phyloP scores from a whole-genome alignment of 345 rosid genomes.

The Trapa bicornis region DNA sequence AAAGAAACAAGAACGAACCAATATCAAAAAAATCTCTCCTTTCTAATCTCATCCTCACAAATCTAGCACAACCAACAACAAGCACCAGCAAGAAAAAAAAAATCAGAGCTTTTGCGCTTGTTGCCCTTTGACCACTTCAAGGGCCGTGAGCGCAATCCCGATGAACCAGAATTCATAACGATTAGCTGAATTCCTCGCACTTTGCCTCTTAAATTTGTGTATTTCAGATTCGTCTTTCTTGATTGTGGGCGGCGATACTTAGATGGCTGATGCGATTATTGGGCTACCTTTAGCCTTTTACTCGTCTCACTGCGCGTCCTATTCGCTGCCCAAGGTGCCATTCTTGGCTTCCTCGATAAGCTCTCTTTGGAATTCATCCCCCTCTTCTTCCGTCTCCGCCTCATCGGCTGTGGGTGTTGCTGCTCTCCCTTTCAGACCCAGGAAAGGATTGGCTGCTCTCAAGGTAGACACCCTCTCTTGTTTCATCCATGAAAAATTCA shows the following conservation, averaged over 20 bases:
- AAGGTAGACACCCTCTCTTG: conserved; percentile 27
- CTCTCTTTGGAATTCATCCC: conserved; percentile 14
- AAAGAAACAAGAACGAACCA: too few species aligned
- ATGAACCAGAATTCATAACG: too few species aligned
- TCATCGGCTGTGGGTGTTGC: conserved; percentile 21
- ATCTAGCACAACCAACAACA: too few species aligned
- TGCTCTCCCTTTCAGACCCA: conserved; percentile 15
- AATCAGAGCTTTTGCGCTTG: too few species aligned
- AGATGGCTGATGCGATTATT: conserved; percentile 57
- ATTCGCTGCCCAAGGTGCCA: not conserved
- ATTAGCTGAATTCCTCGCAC: not conserved
- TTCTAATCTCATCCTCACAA: too few species aligned
- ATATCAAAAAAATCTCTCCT: too few species aligned
- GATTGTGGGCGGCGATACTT: not conserved
- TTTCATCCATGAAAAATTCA: not conserved
- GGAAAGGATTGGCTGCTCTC: conserved; percentile 23
- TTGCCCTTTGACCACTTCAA: too few species aligned
- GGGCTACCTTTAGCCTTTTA: conserved; percentile 2
- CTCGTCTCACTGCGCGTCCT: not conserved
- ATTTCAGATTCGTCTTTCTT: not conserved
- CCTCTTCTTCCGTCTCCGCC: conserved; percentile 30
- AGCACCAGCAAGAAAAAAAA: too few species aligned
- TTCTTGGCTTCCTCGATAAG: conserved; percentile 16
- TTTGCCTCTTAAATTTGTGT: not conserved
- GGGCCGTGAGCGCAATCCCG: too few species aligned